Conservation (phyloP, 2,329 filamentous ascomycete genomes). For the Sclerotinia borealis region DNA sequence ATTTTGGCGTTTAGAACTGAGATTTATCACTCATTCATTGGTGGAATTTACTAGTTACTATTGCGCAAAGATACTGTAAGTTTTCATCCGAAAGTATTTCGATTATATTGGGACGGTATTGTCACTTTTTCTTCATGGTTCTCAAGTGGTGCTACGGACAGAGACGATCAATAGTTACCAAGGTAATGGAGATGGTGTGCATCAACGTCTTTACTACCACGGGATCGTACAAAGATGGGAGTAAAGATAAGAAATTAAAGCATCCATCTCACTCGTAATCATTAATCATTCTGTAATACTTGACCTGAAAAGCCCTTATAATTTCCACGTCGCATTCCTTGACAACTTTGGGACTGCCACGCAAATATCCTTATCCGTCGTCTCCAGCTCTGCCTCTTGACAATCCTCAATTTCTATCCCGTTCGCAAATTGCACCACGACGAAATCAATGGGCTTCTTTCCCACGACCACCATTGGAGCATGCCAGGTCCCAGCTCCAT, state of each 20-base stretch:
- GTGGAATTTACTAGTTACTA: background rate
- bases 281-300: background rate
- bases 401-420: conserved; percentile 79
- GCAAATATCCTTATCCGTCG: conserved; percentile 12
- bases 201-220: conserved; percentile 4
- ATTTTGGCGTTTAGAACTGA: conserved; percentile 5
- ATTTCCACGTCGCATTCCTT: conserved; percentile 13
- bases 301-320: conserved; percentile 1
- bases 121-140: background rate
- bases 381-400: conserved; percentile 57
- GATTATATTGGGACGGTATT: background rate
- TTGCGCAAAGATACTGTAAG: background rate
- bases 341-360: conserved; percentile 20
- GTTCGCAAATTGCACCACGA: conserved; percentile 85
- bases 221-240: background rate
- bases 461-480: conserved; percentile 92
- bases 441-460: conserved; percentile 65
- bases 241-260: background rate
- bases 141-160: conserved; percentile 1
- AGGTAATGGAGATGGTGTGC: conserved; percentile 1
- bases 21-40: conserved; percentile 5
- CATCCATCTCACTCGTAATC: background rate
- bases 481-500: conserved; percentile 87
- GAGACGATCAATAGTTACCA: background rate
- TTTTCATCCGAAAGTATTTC: background rate